Percentiles rank a stretch among this genome's conserved stretches.
Conservation (phyloP, 2,329 filamentous ascomycete genomes). For the Fusarium phyllophilum region DNA sequence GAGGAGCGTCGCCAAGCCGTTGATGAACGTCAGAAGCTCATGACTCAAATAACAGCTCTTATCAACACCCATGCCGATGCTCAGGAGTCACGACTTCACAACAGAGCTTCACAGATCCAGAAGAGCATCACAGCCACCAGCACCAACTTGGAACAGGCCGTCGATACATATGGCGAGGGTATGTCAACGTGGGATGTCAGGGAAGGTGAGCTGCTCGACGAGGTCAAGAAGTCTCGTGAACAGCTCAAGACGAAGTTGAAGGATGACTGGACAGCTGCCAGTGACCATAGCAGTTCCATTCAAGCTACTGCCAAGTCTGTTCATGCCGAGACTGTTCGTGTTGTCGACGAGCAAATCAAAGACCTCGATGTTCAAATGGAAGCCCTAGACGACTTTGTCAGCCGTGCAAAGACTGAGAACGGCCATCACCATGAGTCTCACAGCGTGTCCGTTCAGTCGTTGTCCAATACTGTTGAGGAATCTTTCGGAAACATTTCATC, state of each 20-base stretch:
- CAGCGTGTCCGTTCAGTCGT: conserved; percentile 68
- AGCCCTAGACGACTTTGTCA: conserved; percentile 89
- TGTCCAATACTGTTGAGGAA: conserved; percentile 75
- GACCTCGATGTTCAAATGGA: conserved; percentile 91
- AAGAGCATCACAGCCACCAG: conserved; percentile 72
- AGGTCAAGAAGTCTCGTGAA: conserved; percentile 78
- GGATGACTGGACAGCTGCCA: conserved; percentile 84
- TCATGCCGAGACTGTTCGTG: conserved; percentile 88
- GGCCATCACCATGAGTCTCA: conserved; percentile 79
- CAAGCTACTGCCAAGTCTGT: conserved; percentile 86
- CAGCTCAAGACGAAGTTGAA: conserved; percentile 83
- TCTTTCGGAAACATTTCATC: conserved; percentile 78
- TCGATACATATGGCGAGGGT: conserved; percentile 72
- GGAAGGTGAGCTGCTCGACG: conserved; percentile 75
- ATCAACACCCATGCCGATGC: conserved; percentile 78
- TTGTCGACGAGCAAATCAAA: conserved; percentile 88
- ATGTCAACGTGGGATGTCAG: conserved; percentile 80
- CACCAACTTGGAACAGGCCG: conserved; percentile 70
- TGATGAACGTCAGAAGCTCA: conserved; percentile 76
- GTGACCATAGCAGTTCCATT: conserved; percentile 83
- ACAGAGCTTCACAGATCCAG: conserved; percentile 70
- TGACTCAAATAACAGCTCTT: conserved; percentile 80
- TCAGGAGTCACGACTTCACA: conserved; percentile 77
- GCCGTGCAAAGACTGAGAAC: conserved; percentile 83
- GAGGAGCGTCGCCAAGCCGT: conserved; percentile 80